Percentiles rank a stretch among this genome's conserved stretches.
phyloP scores from a whole-genome alignment of 2,329 filamentous ascomycete species.

The Cercospora zeina region DNA sequence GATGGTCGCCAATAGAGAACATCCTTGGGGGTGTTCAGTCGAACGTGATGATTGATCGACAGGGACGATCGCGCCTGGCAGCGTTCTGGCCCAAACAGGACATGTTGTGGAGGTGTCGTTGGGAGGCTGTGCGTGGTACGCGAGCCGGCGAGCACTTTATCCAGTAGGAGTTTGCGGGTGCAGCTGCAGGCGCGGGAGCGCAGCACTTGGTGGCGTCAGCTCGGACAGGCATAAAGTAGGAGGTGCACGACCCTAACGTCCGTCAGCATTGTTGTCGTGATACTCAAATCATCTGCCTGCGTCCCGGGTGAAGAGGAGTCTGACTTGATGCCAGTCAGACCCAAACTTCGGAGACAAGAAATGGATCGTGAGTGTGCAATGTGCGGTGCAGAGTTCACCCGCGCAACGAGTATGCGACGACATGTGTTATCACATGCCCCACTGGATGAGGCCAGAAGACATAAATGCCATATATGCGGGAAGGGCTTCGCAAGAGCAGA shows the following conservation, averaged over 20 bases:
- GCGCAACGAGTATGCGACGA: conserved; percentile 1
- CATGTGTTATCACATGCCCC: not conserved
- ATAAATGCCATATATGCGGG: not conserved
- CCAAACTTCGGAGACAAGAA: not conserved
- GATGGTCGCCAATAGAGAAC: not conserved
- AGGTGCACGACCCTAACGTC: not conserved
- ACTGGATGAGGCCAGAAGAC: not conserved
- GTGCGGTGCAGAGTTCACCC: not conserved
- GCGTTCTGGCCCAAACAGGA: not conserved
- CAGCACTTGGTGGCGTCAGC: not conserved
- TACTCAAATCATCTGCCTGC: not conserved
- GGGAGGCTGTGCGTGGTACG: no score
- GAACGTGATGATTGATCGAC: not conserved
- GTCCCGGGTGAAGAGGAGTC: not conserved
- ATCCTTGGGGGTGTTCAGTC: not conserved
- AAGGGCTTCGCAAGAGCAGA: not conserved
- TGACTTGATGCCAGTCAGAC: not conserved
- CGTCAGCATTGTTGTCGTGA: not conserved
- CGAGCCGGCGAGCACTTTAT: not conserved
- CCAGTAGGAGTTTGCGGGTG: not conserved
- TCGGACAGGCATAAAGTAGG: not conserved
- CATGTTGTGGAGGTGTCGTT: not conserved
- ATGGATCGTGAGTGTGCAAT: not conserved
- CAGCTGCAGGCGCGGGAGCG: not conserved
- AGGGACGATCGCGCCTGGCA: not conserved